Base-by-base conservation (phyloP, 2,329 filamentous ascomycete genomes). In the Phoma herbarum region DNA sequence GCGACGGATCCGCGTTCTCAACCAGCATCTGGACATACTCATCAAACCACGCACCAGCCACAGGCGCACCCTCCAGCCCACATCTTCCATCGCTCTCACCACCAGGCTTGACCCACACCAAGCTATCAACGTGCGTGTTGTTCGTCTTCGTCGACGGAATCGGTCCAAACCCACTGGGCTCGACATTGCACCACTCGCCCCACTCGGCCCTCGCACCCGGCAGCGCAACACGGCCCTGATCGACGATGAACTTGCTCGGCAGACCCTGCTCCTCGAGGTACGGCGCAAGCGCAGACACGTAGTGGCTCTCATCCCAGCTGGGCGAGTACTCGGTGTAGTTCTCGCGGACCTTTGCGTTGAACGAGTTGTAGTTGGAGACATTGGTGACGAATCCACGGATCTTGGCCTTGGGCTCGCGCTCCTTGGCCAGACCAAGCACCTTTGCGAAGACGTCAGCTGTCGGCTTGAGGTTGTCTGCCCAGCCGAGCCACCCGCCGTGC, bases 81-180 rank as follows among this genome's bases (percentile, higher is more conserved):
- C 70, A 73, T 7, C 39, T 26, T 9, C 70, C 70, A 41, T 73
- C 70, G 29, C 66, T 70, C 60, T 73, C 70, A 22, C 70, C 70
- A 48, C 70, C 70, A 8, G 70, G 70, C 62, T 73, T 73, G 52
- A 71, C 68, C 70, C 70, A 73, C 4, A 73, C 70, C n/a, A 73
- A 43, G 28, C 66, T 69, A 45, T 73, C 70, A 6, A 71, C 61
- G n/a, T 64, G 58, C 4, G 67, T 63, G 57, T 69, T 71, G 46
- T 69, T 64, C 29, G 50, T 65, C 41, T 59, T 52, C 28, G 61
- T 54, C 1, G 63, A 64, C 18, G 70, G 70, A 0, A 58, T 43
- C 0, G 50, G 18, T 11, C 70, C 70, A 39, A 68, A 73, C 7
- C 69, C 69, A n/a, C 63, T 43, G 18, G 69, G 69, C 6, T 49